Percentiles rank a stretch among this genome's conserved stretches.
Evolutionary conservation across 805 yeast species (phyloP).

Genomic region (Wickerhamomyces xylosicus): DNA sequence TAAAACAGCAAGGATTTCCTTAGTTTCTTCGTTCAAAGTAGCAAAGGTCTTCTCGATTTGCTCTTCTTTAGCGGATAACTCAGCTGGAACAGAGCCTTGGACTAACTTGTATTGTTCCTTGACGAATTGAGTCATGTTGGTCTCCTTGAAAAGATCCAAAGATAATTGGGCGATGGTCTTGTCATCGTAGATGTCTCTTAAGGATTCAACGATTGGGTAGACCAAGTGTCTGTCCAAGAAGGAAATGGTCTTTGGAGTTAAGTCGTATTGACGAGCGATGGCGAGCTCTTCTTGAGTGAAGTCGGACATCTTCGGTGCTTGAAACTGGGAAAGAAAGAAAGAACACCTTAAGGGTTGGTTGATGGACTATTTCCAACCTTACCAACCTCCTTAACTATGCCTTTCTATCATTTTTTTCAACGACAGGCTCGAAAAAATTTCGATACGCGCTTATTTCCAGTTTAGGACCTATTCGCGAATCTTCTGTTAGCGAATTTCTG

Average conservation of each 20-base stretch:
- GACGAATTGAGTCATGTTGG: conserved; percentile 43
- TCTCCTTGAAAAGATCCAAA: conserved; percentile 44
- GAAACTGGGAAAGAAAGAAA: neutral
- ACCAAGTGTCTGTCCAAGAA: conserved; percentile 54
- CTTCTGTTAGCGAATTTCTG: too few species aligned
- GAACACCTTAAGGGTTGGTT: too few species aligned
- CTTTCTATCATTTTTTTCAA: neutral
- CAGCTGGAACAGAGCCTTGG: conserved; percentile 33
- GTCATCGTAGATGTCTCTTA: conserved; percentile 34
- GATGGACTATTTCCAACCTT: too few species aligned
- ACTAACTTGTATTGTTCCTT: conserved; percentile 33
- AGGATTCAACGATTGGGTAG: conserved; percentile 40
- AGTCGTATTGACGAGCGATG: conserved; percentile 39
- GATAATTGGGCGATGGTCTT: conserved; percentile 35
- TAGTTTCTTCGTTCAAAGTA: conserved; percentile 30
- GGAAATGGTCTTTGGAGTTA: conserved; percentile 42
- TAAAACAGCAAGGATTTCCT: conserved; percentile 34
- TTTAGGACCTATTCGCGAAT: neutral
- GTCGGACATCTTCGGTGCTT: conserved; percentile 13
- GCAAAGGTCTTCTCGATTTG: conserved; percentile 28
- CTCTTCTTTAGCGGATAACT: conserved; percentile 28
- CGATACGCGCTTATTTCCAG: neutral
- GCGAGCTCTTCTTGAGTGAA: conserved; percentile 24
- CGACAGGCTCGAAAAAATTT: neutral
- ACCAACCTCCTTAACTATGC: neutral